Conservation (phyloP, 805 yeast genomes). For the Groenewaldozyma tartarivorans region DNA sequence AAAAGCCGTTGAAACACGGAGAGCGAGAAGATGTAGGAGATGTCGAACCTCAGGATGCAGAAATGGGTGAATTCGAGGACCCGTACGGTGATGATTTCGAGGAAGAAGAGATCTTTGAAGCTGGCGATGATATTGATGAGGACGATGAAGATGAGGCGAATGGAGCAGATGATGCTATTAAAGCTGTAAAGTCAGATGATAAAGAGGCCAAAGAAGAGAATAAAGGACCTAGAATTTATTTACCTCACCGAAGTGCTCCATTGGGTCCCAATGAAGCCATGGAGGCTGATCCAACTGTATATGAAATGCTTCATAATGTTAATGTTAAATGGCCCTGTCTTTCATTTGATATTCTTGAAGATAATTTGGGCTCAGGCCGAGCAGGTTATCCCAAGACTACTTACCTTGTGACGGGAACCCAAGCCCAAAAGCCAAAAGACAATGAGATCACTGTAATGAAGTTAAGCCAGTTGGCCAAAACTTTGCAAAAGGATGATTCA, state of each 20-base stretch:
- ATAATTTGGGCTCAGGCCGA: slow-evolving; percentile 77
- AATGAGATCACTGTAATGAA: slow-evolving; percentile 83
- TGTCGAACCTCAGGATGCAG: slow-evolving; percentile 20
- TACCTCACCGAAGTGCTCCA: slow-evolving; percentile 84
- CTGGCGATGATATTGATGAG: slow-evolving; percentile 81
- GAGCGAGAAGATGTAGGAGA: slow-evolving; percentile 7
- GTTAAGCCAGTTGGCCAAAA: slow-evolving; percentile 70
- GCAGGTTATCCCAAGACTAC: slow-evolving; percentile 81
- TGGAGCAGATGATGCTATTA: slow-evolving; percentile 20
- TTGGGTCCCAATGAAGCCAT: slow-evolving; percentile 92
- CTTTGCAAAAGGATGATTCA: slow-evolving; percentile 68
- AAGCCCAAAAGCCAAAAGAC: slow-evolving; percentile 78
- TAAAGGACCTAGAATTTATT: slow-evolving; percentile 37
- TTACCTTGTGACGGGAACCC: slow-evolving; percentile 86
- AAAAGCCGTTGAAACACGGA: slow-evolving; percentile 30
- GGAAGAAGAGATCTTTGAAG: slow-evolving; percentile 53
- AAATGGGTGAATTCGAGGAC: slow-evolving; percentile 51
- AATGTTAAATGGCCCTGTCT: slow-evolving; percentile 96
- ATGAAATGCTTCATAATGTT: slow-evolving; percentile 92
- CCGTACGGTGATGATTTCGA: slow-evolving; percentile 77
- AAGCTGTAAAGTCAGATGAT: too few relatives aligned
- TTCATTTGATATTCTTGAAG: slow-evolving; percentile 84
- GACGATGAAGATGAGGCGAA: slow-evolving; percentile 49
- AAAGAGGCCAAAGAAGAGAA: slow-evolving; percentile 26
- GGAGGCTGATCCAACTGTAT: slow-evolving; percentile 93